Base-by-base conservation (phyloP, 306 rosid species). In the Lablab purpureus region DNA sequence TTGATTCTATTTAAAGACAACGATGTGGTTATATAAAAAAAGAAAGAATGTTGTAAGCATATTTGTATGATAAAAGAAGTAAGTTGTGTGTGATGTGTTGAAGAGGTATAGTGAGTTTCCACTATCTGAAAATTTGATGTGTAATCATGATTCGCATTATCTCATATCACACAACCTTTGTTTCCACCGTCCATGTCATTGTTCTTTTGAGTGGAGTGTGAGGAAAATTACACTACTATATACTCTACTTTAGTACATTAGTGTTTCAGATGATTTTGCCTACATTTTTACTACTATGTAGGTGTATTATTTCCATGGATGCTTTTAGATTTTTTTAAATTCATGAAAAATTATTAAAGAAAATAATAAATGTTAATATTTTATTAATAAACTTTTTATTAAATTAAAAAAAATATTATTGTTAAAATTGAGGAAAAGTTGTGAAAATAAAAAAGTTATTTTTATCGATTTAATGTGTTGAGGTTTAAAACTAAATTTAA, bases 111-210 rank as follows among this genome's bases (percentile, higher is more conserved):
- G 15, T 18, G 32, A 67, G 43, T 67, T 55, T 37, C 59, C 69
- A 78, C 76, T 78, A 78, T 46, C 10, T 70, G 13, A 70, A 37
- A n/a, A n/a, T 36, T 56, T 34, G 23, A 15, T 54, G 56, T 23
- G 13, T 4, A 21, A 80, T 52, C 75, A 65, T 73, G 75, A 73
- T 80, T 27, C 75, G 17, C 52, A 73, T 13, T 28, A 17, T 62
- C 40, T 4, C 12, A 17, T 66, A 19, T 45, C 17, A 73, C 68
- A 66, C 36, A 15, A 15, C 10, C 52, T 32, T 34, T 10, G 8
- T 80, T 52, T 6, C 41, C 69, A 67, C 71, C 71, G 58, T 72
- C 9, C 74, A 51, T 62, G 28, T 30, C 12, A 9, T 10, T 40
- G 10, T 10, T 40, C 27, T 14, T 63, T 47, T 40, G 5, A 73